These are phyloP conservation scores for Porphyrellus sp. DNA, from an alignment of 1,284 basidiomycete genomes.

Conservation along the genomic window DNA sequence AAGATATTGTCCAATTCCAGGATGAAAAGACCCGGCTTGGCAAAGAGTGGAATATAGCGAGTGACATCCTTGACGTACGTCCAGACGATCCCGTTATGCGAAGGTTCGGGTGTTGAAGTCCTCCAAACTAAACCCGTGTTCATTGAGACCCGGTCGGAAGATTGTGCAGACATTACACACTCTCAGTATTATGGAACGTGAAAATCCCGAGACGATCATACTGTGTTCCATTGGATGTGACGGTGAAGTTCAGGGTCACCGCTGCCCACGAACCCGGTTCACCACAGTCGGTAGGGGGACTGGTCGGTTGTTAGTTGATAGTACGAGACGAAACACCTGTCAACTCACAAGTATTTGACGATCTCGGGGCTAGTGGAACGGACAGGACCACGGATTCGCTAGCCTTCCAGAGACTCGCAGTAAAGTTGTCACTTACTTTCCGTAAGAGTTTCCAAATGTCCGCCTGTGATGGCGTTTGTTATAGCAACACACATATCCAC, in stretches of 20 bases:
- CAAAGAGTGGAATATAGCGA: slow-evolving; percentile 66
- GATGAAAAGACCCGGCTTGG: slow-evolving; percentile 62
- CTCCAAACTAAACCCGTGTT: slow-evolving; percentile 56
- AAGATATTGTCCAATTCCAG: slow-evolving; percentile 71
- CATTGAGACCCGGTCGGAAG: not conserved
- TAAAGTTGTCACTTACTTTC: slow-evolving; percentile 46
- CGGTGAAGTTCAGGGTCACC: slow-evolving; percentile 70
- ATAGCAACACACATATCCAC: not conserved
- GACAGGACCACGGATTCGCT: slow-evolving; percentile 5
- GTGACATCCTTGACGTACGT: slow-evolving; percentile 76
- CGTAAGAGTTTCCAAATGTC: slow-evolving; percentile 71
- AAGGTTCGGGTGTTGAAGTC: slow-evolving; percentile 77
- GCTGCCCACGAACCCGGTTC: slow-evolving; percentile 69
- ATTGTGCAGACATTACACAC: slow-evolving; percentile 37
- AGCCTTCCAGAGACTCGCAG: not conserved
- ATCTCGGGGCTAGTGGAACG: slow-evolving; percentile 52
- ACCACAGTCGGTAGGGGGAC: slow-evolving; percentile 74
- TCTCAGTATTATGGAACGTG: slow-evolving; percentile 73
- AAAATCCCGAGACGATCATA: slow-evolving; percentile 72
- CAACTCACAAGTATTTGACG: slow-evolving; percentile 57
- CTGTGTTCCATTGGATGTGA: slow-evolving; percentile 76
- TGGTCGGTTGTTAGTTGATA: slow-evolving; percentile 24
- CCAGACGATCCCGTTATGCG: slow-evolving; percentile 70
- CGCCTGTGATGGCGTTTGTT: slow-evolving; percentile 40
- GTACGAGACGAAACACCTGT: not conserved